Percentiles rank a stretch among this genome's conserved stretches.
Evolutionary conservation across 805 yeast genomes (phyloP).

Genomic region (Novakomyces olei): DNA sequence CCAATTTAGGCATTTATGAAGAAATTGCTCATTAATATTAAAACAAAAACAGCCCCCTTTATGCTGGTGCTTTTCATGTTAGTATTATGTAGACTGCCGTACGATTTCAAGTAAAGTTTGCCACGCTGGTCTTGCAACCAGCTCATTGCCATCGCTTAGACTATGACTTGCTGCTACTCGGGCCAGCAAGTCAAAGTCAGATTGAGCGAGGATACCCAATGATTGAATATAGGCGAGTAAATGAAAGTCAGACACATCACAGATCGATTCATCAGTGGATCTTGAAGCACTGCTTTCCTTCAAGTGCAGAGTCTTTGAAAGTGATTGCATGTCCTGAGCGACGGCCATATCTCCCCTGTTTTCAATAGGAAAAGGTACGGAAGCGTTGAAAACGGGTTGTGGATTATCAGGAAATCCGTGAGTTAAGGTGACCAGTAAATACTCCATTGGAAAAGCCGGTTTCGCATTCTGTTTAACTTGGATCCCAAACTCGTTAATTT

Average conservation of each 20-base stretch:
- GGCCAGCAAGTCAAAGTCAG: conserved; percentile 31
- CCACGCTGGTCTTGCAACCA: conserved; percentile 58
- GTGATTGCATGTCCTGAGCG: conserved; percentile 43
- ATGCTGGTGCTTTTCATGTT: too few species aligned
- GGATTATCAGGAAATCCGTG: conserved; percentile 73
- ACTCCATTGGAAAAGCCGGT: conserved; percentile 87
- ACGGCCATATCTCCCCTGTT: conserved; percentile 58
- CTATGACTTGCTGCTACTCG: conserved; percentile 25
- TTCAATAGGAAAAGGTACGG: conserved; percentile 41
- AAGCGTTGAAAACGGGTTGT: conserved; percentile 26
- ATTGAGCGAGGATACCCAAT: conserved; percentile 32
- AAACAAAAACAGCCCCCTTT: too few species aligned
- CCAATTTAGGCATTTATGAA: too few species aligned
- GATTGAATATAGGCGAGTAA: conserved; percentile 35
- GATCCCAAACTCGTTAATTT: conserved; percentile 67
- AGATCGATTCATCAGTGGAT: conserved; percentile 14
- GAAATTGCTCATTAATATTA: too few species aligned
- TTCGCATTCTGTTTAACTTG: conserved; percentile 74
- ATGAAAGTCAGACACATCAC: conserved; percentile 49
- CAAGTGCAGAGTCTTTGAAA: conserved; percentile 31
- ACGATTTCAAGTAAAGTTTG: conserved; percentile 45
- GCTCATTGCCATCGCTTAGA: conserved; percentile 25
- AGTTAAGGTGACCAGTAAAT: conserved; percentile 59
- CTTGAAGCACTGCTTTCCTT: conserved; percentile 12
- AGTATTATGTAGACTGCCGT: conserved; percentile 8